phyloP scores from a whole-genome alignment of 202 grass and related monocot species.

The Elaeis oleifera region DNA sequence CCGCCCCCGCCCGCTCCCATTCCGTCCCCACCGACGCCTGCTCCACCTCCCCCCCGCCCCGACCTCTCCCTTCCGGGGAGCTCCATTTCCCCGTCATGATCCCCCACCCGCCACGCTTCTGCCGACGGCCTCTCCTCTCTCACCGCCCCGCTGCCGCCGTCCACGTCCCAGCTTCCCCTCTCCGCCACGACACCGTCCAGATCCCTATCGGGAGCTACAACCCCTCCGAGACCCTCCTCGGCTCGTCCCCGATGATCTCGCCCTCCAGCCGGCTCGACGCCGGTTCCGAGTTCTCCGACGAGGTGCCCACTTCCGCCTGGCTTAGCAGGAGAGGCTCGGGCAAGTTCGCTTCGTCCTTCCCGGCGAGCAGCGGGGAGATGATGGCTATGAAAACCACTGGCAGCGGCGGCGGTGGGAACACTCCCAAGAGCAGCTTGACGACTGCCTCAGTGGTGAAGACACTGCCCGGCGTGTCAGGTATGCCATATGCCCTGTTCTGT shows the following conservation, averaged over 20 bases:
- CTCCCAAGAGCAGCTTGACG: conserved; percentile 4
- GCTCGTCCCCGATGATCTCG: conserved; percentile 5
- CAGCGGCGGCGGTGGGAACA: not conserved
- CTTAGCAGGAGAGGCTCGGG: not conserved
- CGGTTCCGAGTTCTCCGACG: conserved; percentile 8
- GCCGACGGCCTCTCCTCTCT: conserved; percentile 13
- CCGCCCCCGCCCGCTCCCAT: conserved; percentile 10
- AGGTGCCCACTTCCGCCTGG: not conserved
- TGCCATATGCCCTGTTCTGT: too few relatives aligned
- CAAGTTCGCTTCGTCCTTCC: conserved; percentile 5
- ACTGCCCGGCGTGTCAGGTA: conserved; percentile 17
- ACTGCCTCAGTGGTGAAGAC: conserved; percentile 9
- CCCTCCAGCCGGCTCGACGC: conserved; percentile 6
- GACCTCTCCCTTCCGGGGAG: conserved; percentile 15
- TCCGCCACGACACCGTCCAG: not conserved
- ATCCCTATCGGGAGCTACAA: conserved; percentile 16
- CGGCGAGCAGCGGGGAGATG: conserved; percentile 14
- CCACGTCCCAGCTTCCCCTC: conserved; percentile 13
- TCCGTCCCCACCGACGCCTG: conserved; percentile 5
- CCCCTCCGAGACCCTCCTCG: conserved; percentile 9
- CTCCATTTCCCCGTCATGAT: conserved; percentile 81
- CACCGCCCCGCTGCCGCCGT: conserved; percentile 35
- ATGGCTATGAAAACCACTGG: not conserved
- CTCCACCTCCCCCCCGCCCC: conserved; percentile 8
- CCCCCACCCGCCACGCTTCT: conserved; percentile 55